phyloP scores from a whole-genome alignment of 352 stramenopile species.

The Peronospora belbahrii region DNA sequence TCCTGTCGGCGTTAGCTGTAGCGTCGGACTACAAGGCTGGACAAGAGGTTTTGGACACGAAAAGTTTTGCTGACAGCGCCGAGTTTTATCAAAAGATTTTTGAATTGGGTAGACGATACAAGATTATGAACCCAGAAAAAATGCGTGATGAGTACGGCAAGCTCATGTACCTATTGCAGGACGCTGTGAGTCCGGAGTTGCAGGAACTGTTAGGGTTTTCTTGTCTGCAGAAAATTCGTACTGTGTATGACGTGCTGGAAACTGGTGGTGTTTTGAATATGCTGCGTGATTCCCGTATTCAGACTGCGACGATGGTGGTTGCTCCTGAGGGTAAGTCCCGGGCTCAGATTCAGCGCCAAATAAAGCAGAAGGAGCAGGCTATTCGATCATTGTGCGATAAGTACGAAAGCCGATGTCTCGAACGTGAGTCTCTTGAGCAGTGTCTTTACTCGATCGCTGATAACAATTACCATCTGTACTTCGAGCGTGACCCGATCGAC shows the following conservation, averaged over 20 bases:
- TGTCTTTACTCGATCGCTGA: conserved; percentile 95
- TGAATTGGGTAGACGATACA: conserved; percentile 92
- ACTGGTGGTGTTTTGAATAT: conserved; percentile 59
- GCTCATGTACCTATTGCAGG: conserved; percentile 91
- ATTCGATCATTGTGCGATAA: conserved; percentile 82
- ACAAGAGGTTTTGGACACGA: conserved; percentile 82
- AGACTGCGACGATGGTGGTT: conserved; percentile 92
- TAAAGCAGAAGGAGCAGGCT: conserved; percentile 89
- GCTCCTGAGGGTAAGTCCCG: conserved; percentile 86
- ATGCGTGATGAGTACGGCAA: conserved; percentile 96
- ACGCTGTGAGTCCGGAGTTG: conserved; percentile 80
- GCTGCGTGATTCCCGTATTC: conserved; percentile 84
- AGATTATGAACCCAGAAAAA: conserved; percentile 98
- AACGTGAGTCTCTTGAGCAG: conserved; percentile 86
- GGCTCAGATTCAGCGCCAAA: conserved; percentile 86
- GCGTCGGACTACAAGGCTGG: conserved; percentile 85
- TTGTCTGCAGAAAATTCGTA: conserved; percentile 75
- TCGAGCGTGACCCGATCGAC: conserved; percentile 94
- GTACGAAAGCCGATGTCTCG: conserved; percentile 44
- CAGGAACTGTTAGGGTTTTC: conserved; percentile 84
- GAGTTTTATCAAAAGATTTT: conserved; percentile 89
- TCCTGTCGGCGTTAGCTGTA: conserved; percentile 89
- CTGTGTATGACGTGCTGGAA: conserved; percentile 87
- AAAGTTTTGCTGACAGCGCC: conserved; percentile 85
- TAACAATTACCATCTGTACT: conserved; percentile 97